Percentiles rank a stretch among this genome's conserved stretches.
These are phyloP conservation scores for Amanita jacksonii DNA, from an alignment of 768 basidiomycete species.

Conservation along the genomic window DNA sequence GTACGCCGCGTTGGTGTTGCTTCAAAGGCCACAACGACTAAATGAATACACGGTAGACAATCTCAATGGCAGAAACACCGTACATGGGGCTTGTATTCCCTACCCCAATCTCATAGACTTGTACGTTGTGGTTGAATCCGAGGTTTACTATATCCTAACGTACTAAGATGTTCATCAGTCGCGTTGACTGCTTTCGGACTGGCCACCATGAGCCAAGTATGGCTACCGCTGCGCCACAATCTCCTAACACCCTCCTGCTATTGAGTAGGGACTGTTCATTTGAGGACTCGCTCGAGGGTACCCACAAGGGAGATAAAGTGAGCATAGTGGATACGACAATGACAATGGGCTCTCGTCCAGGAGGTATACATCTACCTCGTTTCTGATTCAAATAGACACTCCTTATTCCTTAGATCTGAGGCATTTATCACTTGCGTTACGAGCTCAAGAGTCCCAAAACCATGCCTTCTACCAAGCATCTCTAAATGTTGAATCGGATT, in stretches of 20 bases:
- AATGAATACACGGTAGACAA: neutral
- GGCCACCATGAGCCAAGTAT: constrained; percentile 16
- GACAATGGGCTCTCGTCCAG: constrained; percentile 34
- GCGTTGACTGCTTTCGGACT: constrained; percentile 29
- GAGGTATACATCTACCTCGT: constrained; percentile 27
- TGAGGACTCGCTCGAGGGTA: no score
- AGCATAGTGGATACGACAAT: constrained; percentile 45
- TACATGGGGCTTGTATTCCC: constrained; percentile 50
- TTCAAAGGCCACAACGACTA: neutral
- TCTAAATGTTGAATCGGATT: no score
- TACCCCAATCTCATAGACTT: constrained; percentile 45
- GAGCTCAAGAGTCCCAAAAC: no score
- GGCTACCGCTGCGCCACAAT: constrained; percentile 34
- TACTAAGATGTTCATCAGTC: constrained; percentile 39
- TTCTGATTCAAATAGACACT: no score
- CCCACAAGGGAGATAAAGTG: constrained; percentile 35
- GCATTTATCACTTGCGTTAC: no score
- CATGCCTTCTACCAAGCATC: no score
- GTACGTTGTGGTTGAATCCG: constrained; percentile 18
- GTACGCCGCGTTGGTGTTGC: constrained; percentile 7
- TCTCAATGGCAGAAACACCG: constrained; percentile 21
- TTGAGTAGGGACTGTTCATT: no score
- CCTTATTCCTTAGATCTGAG: no score
- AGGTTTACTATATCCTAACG: neutral
- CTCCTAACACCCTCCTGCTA: constrained; percentile 50